These are phyloP conservation scores for Epicoccum sorghinum DNA, from an alignment of 2,329 filamentous ascomycete genomes.

Conservation along the genomic window DNA sequence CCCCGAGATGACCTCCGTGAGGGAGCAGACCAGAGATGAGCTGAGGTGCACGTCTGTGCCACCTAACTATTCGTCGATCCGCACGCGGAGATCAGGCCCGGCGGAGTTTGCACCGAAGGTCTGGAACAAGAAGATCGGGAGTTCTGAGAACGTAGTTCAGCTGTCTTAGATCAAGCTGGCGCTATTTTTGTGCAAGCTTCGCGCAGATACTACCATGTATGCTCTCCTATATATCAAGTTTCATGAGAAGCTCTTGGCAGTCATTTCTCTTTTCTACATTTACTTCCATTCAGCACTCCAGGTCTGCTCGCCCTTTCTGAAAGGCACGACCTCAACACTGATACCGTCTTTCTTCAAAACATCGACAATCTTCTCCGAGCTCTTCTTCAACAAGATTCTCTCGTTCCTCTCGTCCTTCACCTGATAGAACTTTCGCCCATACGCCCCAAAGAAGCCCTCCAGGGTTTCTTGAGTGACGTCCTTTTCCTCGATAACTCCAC, in stretches of 20 bases:
- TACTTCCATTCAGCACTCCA: constrained; percentile 57
- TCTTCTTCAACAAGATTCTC: constrained; percentile 64
- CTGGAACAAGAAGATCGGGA: constrained; percentile 2
- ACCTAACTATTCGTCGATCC: background rate
- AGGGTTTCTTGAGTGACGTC: constrained; percentile 62
- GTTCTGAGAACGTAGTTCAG: background rate
- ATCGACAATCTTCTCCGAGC: constrained; percentile 61
- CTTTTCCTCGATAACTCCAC: constrained; percentile 59
- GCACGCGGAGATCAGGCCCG: background rate
- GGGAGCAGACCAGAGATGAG: background rate
- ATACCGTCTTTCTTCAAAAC: constrained; percentile 60
- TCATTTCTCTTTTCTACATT: background rate
- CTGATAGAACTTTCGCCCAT: constrained; percentile 64
- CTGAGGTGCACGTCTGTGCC: background rate
- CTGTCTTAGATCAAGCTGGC: background rate
- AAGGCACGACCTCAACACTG: constrained; percentile 67
- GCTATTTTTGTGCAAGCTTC: too few relatives aligned
- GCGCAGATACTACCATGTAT: too few relatives aligned
- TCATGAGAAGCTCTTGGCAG: too few relatives aligned
- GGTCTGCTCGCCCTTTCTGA: constrained; percentile 65
- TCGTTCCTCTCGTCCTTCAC: constrained; percentile 53
- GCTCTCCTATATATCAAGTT: too few relatives aligned
- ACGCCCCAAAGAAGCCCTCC: constrained; percentile 63
- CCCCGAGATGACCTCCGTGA: background rate
- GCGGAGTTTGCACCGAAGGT: background rate